Evolutionary conservation across 257 asterid species (phyloP).

Genomic region (Solanum bulbocastanum): DNA sequence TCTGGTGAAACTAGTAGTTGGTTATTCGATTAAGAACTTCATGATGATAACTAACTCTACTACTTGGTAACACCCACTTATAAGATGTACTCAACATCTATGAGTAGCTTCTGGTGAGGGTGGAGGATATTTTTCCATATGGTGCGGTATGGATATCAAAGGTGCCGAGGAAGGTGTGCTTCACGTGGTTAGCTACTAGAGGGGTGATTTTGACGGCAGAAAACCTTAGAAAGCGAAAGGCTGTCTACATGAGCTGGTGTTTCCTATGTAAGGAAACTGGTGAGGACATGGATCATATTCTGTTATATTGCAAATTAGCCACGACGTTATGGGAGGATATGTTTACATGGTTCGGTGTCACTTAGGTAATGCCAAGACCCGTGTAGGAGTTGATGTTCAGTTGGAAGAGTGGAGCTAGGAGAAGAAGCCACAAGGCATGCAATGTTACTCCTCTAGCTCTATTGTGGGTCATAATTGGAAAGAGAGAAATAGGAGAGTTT

Average conservation of each 20-base stretch:
- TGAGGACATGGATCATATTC: neutral
- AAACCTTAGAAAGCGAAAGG: neutral
- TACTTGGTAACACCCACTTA: neutral
- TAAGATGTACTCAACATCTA: neutral
- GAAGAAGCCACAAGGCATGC: neutral
- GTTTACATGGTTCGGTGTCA: neutral
- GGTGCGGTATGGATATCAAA: neutral
- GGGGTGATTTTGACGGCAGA: neutral
- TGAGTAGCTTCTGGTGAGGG: neutral
- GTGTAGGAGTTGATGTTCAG: neutral
- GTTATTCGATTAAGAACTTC: neutral
- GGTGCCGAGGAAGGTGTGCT: neutral
- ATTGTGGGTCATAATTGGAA: neutral
- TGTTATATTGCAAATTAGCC: neutral
- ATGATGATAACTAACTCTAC: neutral
- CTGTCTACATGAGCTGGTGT: neutral
- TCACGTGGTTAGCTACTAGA: neutral
- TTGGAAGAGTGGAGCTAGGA: neutral
- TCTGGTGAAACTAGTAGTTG: slow-evolving; percentile 40
- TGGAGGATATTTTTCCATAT: neutral
- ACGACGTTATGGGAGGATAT: neutral
- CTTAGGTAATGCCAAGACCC: neutral
- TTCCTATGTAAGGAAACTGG: neutral
- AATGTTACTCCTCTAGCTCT: neutral
- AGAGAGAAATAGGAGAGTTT: neutral